phyloP scores from a whole-genome alignment of 306 rosid species.

The Vachellia collinsii region DNA sequence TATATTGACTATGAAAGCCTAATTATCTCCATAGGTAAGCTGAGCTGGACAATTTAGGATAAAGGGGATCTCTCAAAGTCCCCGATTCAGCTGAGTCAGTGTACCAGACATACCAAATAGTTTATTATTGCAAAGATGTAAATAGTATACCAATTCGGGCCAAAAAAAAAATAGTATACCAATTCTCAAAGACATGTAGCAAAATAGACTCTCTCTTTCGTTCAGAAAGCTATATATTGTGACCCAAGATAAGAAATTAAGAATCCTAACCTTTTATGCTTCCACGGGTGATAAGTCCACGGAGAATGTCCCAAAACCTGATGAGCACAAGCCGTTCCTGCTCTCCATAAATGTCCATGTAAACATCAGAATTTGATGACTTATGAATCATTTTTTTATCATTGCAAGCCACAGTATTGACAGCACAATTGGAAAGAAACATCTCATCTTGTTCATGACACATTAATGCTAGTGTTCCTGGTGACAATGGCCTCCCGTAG shows the following conservation, averaged over 20 bases:
- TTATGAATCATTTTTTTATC: constrained; percentile 45
- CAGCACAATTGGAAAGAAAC: constrained; percentile 48
- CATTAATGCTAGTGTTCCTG: constrained; percentile 76
- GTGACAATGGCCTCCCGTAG: constrained; percentile 60
- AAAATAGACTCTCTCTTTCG: no score
- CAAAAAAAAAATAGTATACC: no score
- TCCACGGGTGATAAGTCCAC: constrained; percentile 58
- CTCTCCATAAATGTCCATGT: constrained; percentile 51
- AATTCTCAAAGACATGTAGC: no score
- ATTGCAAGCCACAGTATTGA: constrained; percentile 37
- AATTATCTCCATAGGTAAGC: no score
- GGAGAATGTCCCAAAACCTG: constrained; percentile 64
- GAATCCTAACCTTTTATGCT: constrained; percentile 61
- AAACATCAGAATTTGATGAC: constrained; percentile 45
- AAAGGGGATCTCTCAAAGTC: no score
- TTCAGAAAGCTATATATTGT: constrained; percentile 9
- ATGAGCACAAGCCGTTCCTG: constrained; percentile 70
- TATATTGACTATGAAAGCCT: no score
- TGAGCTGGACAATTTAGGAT: no score
- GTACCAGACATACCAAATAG: no score
- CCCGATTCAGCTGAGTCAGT: no score
- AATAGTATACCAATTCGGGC: no score
- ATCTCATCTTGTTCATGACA: constrained; percentile 70
- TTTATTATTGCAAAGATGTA: no score
- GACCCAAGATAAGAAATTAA: background rate